These are phyloP conservation scores for Ganoderma lucidum DNA, from an alignment of 1,284 basidiomycete species.

Conservation along the genomic window DNA sequence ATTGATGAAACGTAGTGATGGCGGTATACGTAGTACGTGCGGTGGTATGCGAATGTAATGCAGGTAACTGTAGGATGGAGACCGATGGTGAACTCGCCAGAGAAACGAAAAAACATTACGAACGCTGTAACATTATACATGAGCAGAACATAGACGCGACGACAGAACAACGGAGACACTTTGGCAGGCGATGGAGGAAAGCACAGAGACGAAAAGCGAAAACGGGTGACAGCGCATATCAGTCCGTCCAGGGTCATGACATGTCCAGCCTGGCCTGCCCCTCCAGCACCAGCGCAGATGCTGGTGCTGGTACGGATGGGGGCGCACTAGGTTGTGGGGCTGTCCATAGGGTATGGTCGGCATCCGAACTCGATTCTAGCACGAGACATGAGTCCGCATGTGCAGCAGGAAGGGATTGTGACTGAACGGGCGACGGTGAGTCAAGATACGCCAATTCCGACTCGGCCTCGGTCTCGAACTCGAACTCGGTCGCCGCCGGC, in stretches of 20 bases:
- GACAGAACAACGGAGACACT: neutral
- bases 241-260: constrained; percentile 2
- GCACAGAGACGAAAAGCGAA: neutral
- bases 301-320: neutral
- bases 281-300: neutral
- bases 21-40: neutral
- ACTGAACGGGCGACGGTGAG: constrained; percentile 8
- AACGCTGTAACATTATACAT: constrained; percentile 25
- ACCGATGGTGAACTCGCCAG: neutral
- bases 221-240: neutral
- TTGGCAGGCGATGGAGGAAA: no score
- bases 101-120: constrained; percentile 9
- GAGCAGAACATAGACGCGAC: constrained; percentile 9
- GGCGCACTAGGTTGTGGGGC: neutral
- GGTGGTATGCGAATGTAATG: constrained; percentile 3
- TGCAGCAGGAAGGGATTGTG: neutral
- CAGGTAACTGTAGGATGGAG: neutral
- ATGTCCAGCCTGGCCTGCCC: constrained; percentile 5
- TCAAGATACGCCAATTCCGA: constrained; percentile 19
- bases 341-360: constrained; percentile 16
- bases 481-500: neutral
- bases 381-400: constrained; percentile 1
- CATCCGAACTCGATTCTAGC: neutral
- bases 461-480: neutral
- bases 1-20: neutral